Percentiles rank a stretch among this genome's conserved stretches.
Evolutionary conservation across 306 rosid species (phyloP).

Genomic region (Gastrolobium villosum): DNA sequence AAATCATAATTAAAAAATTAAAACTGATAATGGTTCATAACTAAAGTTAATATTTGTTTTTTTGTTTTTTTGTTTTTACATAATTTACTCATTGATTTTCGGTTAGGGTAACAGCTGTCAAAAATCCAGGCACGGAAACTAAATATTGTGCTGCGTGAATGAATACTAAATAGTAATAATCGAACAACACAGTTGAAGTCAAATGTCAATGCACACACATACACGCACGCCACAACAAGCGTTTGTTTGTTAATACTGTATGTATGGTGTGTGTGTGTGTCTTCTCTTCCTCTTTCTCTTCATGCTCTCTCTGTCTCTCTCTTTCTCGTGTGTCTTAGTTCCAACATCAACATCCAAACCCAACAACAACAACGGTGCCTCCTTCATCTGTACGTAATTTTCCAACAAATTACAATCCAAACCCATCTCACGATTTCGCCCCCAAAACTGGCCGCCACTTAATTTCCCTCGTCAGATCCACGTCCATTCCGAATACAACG

Average conservation of each 20-base stretch:
- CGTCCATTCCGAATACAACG: constrained; percentile 15
- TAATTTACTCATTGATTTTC: background rate
- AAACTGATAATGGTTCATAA: background rate
- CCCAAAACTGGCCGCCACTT: constrained; percentile 41
- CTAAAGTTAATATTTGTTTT: too few relatives aligned
- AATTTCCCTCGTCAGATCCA: constrained; percentile 63
- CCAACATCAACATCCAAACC: background rate
- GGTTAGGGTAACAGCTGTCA: constrained; percentile 24
- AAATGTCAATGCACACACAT: background rate
- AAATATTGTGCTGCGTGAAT: too few relatives aligned
- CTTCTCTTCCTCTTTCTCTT: constrained; percentile 9
- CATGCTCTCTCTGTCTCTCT: constrained; percentile 18
- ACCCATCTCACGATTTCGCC: constrained; percentile 59
- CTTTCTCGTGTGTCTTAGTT: constrained; percentile 1
- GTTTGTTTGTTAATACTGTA: constrained; percentile 4
- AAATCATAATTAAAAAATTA: background rate
- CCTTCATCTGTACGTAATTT: constrained; percentile 59
- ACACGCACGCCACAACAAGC: constrained; percentile 4
- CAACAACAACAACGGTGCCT: constrained; percentile 35
- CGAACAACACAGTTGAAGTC: constrained; percentile 1
- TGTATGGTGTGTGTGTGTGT: constrained; percentile 21
- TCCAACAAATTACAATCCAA: constrained; percentile 36
- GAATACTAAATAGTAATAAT: constrained; percentile 18
- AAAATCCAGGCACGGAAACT: too few relatives aligned
- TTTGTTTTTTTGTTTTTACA: background rate